Conservation (phyloP, 2,329 filamentous ascomycete species). For the Dactylellina leptospora region DNA sequence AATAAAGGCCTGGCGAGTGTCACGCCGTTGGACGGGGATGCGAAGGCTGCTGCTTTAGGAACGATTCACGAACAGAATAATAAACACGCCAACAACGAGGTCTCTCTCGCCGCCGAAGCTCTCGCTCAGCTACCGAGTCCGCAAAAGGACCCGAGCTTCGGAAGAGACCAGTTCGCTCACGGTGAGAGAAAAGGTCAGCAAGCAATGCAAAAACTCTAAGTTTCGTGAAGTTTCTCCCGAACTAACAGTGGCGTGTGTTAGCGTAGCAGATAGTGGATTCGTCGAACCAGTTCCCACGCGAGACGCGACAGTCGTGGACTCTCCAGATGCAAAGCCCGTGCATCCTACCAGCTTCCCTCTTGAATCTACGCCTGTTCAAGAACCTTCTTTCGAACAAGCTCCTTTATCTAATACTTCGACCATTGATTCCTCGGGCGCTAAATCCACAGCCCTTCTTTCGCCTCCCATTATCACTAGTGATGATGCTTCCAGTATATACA, state of each 20-base stretch:
- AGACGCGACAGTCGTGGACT: conserved; percentile 23
- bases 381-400: background rate
- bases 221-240: background rate
- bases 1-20: conserved; percentile 21
- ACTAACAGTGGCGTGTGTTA: conserved; percentile 11
- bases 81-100: conserved; percentile 13
- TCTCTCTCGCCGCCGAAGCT: conserved; percentile 2
- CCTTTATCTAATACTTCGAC: background rate
- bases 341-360: conserved; percentile 14
- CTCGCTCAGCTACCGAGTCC: conserved; percentile 1
- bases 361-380: conserved; percentile 18
- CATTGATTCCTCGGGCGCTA: conserved; percentile 1
- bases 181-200: conserved; percentile 51
- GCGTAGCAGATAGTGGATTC: conserved; percentile 44
- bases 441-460: conserved; percentile 13
- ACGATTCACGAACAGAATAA: conserved; percentile 26
- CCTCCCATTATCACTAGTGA: conserved; percentile 9
- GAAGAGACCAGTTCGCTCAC: conserved; percentile 21
- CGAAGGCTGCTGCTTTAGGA: conserved; percentile 1
- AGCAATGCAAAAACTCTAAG: background rate
- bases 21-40: conserved; percentile 18
- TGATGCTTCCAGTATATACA: conserved; percentile 36
- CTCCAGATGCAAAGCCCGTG: conserved; percentile 10
- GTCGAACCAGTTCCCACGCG: conserved; percentile 36
- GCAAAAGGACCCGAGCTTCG: conserved; percentile 19